These are phyloP conservation scores for Brachypodium distachyon DNA, from an alignment of 202 grass and related monocot species.

Conservation along the genomic window DNA sequence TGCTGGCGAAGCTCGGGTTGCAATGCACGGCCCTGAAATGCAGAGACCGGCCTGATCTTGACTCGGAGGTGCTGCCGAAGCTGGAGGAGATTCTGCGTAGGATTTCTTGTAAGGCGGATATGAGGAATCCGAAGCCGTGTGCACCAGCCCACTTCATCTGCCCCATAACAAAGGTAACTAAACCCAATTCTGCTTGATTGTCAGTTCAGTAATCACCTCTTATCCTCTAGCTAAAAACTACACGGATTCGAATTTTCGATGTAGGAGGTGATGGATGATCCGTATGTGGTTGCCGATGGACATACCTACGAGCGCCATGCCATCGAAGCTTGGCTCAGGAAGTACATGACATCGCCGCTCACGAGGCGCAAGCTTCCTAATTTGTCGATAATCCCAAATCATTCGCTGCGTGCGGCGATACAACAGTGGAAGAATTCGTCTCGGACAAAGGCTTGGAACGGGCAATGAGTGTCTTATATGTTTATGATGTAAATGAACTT, in stretches of 20 bases:
- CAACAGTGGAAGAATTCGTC: conserved; percentile 83
- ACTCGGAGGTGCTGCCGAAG: conserved; percentile 49
- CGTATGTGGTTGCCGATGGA: conserved; percentile 72
- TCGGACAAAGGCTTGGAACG: conserved; percentile 7
- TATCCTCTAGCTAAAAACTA: background rate
- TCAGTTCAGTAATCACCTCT: background rate
- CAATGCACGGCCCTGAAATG: conserved; percentile 55
- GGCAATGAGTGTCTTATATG: background rate
- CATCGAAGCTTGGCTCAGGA: conserved; percentile 73
- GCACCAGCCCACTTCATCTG: conserved; percentile 69
- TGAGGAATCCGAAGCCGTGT: conserved; percentile 11
- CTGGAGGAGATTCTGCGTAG: conserved; percentile 53
- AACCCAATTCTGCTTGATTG: background rate
- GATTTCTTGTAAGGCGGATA: conserved; percentile 20
- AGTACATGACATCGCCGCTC: conserved; percentile 49
- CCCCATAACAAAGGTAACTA: conserved; percentile 62
- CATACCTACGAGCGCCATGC: conserved; percentile 73
- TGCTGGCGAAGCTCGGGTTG: conserved; percentile 61
- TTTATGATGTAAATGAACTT: background rate
- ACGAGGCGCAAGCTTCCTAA: conserved; percentile 34
- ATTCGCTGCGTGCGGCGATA: conserved; percentile 50
- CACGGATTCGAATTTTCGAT: background rate
- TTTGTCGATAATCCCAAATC: conserved; percentile 58
- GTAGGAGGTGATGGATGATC: conserved; percentile 81
- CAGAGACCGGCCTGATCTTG: conserved; percentile 71